Evolutionary conservation across 2,329 filamentous ascomycete species (phyloP).

Genomic region (Cryphonectria radicalis): DNA sequence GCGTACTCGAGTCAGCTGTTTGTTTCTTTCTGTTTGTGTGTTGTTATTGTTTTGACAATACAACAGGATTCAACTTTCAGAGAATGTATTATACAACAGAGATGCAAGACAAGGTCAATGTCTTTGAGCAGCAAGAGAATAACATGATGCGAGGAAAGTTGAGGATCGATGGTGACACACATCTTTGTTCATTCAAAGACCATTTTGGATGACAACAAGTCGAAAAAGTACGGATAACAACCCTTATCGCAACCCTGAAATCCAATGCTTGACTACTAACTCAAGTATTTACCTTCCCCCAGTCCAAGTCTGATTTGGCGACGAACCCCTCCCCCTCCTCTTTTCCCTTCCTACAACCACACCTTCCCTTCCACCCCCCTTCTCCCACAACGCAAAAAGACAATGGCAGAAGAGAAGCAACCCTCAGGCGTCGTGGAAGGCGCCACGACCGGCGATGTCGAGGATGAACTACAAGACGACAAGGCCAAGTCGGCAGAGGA

Average conservation of each 20-base stretch:
- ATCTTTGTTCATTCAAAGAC: neutral
- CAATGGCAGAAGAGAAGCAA: conserved; percentile 66
- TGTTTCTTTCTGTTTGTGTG: neutral
- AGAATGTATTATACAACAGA: neutral
- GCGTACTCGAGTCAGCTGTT: neutral
- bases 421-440: conserved; percentile 63
- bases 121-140: neutral
- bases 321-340: neutral
- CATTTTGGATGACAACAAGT: neutral
- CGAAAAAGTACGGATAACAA: neutral
- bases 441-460: conserved; percentile 60
- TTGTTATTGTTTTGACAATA: neutral
- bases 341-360: conserved; percentile 4
- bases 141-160: neutral
- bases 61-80: neutral
- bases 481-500: conserved; percentile 72
- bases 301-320: neutral
- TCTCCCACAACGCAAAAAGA: conserved; percentile 17
- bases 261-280: neutral
- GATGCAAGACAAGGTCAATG: neutral
- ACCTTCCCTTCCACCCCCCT: conserved; percentile 3
- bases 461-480: conserved; percentile 54
- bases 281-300: too few relatives aligned
- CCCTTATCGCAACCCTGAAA: conserved; percentile 18
- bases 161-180: neutral